Base-by-base conservation (phyloP, 1,284 basidiomycete species). In the Takashimella koratensis region DNA sequence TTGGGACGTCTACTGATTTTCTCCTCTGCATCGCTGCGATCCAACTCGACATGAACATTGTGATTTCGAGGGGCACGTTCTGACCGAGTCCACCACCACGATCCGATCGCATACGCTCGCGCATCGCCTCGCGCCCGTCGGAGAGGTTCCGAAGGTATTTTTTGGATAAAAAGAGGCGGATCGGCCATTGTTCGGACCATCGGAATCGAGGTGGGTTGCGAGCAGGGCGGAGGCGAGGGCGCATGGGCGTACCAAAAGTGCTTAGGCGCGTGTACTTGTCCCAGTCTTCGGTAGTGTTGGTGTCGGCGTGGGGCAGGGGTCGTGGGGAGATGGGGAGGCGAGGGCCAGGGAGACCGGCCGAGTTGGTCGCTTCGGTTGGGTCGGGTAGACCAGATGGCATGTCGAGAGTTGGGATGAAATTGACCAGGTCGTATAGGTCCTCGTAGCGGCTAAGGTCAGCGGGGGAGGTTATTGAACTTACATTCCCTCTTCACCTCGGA, bases 51-150 rank as follows among this genome's bases (percentile, higher is more conserved):
- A 88, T 76, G 72, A 87, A 88, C 54, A 88, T 73, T 6, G 83
- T 84, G 51, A 88, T 81, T 74, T 88, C 87, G 49, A 88, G 73
- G 0, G 87, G 87, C 36, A 88, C 71, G 67, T 87, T 87, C 56
- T 85, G 84, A 41, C 82, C 83, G 19, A 81, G 30, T 36, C 60
- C 46, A 81, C 60, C 53, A 75, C 76, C 21, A 82, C 83, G 2
- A 79, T 83, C 63, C 81, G 84, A 70, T 80, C 84, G 23, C 84
- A 84, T 60, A 79, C 80, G 21, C 83, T 71, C 43, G 80, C 76
- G 57, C 73, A 49, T 41, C 3, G 56, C 51, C 51, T 60, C 58
- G 45, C 63, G 40, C 6, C 51, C 52, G 23, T 58, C 53, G 22
- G 57, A 16, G 30, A 8, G 10, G 16, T 36, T 36, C n/a, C n/a